Base-by-base conservation (phyloP, 441 rosid genomes). In the Croton laevigatus region DNA sequence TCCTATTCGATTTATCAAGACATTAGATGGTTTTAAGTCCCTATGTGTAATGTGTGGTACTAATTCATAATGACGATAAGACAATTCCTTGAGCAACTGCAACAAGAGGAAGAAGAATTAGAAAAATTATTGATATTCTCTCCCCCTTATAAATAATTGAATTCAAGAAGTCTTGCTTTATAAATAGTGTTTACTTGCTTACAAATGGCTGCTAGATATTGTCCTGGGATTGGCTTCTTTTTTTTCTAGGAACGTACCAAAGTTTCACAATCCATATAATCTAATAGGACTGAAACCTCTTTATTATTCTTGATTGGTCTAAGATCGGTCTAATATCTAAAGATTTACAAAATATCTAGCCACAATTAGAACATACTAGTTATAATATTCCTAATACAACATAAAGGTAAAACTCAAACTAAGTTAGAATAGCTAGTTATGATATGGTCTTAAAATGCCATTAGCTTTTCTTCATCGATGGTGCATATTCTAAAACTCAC, bases 181-280 rank as follows among this genome's bases (percentile, higher is more conserved):
- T 48, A 54, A n/a, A 23, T 37, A 12, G 13, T n/a, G 13, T 49
- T 49, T 19, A 49, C 99, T 94, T 94, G 98, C 75, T 86, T 89
- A 77, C 85, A 84, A 63, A 94, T 88, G 71, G 87, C 96, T 34
- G 99, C 93, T 77, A 94, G 90, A 83, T 81, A 82, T 44, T 83
- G 70, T 70, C 92, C 99, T 55, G 94, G 94, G 71, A 94, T 89
- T 70, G 83, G 74, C 80, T 75, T 86, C 48, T 80, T 86, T 73
- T 75, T 88, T 72, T 90, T n/a, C n/a, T n/a, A n/a, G 86, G 76
- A 94, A 78, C 92, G 98, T 37, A 85, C 93, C 52, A 90, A 81
- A 58, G 99, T 92, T 72, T 98, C 99, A 11, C 98, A 97, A 74
- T 94, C 99, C 99, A 94, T 94, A 71, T 94, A 94, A 81, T 94